Evolutionary conservation across 2,329 filamentous ascomycete genomes (phyloP).

Genomic region (Alternaria panax): DNA sequence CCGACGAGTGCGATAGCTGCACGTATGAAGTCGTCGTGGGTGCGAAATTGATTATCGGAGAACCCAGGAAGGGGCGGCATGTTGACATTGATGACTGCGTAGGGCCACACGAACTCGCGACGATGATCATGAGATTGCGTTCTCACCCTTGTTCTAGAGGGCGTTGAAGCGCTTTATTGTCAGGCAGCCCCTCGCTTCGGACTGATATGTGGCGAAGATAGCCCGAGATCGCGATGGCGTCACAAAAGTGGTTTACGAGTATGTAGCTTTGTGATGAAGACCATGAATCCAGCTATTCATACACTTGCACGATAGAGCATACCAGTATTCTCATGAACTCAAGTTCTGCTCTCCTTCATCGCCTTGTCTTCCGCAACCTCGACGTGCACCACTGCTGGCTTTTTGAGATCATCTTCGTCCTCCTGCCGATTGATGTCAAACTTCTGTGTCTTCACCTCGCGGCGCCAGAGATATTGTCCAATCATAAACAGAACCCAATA

Average conservation of each 20-base stretch:
- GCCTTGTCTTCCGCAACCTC: not conserved
- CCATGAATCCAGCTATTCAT: not conserved
- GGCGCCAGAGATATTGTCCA: slow-evolving; percentile 43
- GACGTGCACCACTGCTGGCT: not conserved
- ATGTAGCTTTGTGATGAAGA: not conserved
- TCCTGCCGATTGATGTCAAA: slow-evolving; percentile 14
- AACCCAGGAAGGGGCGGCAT: slow-evolving; percentile 42
- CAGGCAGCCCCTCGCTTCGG: not conserved
- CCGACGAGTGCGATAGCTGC: slow-evolving; percentile 34
- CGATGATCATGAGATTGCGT: not conserved
- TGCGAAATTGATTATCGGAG: slow-evolving; percentile 39
- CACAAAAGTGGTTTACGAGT: not conserved
- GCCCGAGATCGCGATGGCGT: not conserved
- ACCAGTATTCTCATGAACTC: not conserved
- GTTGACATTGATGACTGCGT: not conserved
- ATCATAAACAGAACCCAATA: slow-evolving; percentile 43
- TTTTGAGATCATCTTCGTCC: slow-evolving; percentile 13
- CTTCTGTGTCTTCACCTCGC: slow-evolving; percentile 36
- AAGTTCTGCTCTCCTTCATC: not conserved
- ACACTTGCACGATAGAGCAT: not conserved
- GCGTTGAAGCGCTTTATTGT: not conserved
- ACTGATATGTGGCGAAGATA: not conserved
- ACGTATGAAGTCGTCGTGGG: slow-evolving; percentile 31
- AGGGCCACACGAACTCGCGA: not conserved
- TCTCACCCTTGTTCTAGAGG: not conserved